phyloP scores from a whole-genome alignment of 2,329 filamentous ascomycete species.

The Microdochium bolleyi region DNA sequence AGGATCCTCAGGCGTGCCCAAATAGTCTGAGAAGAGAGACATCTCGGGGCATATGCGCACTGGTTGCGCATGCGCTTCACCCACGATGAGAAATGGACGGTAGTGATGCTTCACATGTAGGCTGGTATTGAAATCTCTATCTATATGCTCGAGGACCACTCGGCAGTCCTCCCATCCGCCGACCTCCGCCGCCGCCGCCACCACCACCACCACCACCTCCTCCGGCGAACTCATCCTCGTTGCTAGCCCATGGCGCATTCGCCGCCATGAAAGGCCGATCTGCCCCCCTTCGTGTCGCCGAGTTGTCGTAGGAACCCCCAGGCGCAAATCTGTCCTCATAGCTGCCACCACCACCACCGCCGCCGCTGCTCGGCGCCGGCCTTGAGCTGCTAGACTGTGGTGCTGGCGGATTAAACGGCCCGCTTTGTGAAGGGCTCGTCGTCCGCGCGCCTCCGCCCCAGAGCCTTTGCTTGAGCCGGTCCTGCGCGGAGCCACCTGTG shows the following conservation, averaged over 20 bases:
- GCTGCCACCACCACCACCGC: slow-evolving; percentile 22
- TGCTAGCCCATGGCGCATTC: slow-evolving; percentile 38
- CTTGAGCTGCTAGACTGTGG: slow-evolving; percentile 9
- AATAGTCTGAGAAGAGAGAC: too few species aligned
- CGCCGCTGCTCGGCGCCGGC: slow-evolving; percentile 16
- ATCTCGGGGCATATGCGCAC: too few species aligned
- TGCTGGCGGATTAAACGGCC: slow-evolving; percentile 40
- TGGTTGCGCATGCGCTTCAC: too few species aligned
- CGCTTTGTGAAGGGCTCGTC: slow-evolving; percentile 41
- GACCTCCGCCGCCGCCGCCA: slow-evolving; percentile 13
- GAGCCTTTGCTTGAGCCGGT: slow-evolving; percentile 71
- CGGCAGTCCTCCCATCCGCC: slow-evolving; percentile 1
- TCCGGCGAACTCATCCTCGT: slow-evolving; percentile 28
- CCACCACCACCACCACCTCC: slow-evolving; percentile 27
- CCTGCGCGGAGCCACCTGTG: slow-evolving; percentile 59
- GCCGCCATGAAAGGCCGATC: slow-evolving; percentile 34
- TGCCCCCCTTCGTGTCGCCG: slow-evolving; percentile 18
- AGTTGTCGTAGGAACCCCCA: slow-evolving; percentile 34
- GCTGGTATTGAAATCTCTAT: background rate
- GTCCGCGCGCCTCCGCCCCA: slow-evolving; percentile 55
- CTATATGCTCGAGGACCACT: slow-evolving; percentile 1
- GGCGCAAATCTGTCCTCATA: slow-evolving; percentile 40
- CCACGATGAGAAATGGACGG: too few species aligned
- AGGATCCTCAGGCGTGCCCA: background rate
- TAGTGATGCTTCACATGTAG: background rate